These are phyloP conservation scores for Ceratobasidium papillatum DNA, from an alignment of 1,284 basidiomycete genomes.

Conservation along the genomic window DNA sequence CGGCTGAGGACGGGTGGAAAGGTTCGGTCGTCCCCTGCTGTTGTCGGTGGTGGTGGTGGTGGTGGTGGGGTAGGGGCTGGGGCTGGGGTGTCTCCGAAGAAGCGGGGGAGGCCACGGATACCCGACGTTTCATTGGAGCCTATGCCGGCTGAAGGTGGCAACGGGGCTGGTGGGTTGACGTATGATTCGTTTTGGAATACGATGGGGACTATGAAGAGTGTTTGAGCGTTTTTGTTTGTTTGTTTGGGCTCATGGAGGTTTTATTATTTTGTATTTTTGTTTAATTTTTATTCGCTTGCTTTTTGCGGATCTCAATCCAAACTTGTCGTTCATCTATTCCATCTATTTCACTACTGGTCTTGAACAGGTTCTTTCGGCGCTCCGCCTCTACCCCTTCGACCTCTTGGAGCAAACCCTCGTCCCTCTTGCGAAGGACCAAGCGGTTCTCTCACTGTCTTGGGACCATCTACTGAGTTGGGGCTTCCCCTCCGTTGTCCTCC, in stretches of 20 bases:
- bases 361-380: neutral
- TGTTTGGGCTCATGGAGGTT: conserved; percentile 3
- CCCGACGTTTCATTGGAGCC: neutral
- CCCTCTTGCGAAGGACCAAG: conserved; percentile 10
- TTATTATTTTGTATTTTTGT: conserved; percentile 10
- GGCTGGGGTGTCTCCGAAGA: conserved; percentile 20
- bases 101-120: conserved; percentile 32
- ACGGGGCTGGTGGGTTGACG: conserved; percentile 7
- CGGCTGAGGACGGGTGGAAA: conserved; percentile 35
- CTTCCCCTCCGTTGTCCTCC: conserved; percentile 30
- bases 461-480: conserved; percentile 4
- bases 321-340: neutral
- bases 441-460: conserved; percentile 14
- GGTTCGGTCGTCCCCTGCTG: conserved; percentile 1
- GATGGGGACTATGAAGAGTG: conserved; percentile 6
- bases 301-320: no score
- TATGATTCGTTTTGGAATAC: conserved; percentile 39
- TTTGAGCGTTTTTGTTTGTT: neutral
- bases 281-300: conserved; percentile 32
- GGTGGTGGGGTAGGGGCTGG: neutral
- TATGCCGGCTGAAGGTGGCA: neutral
- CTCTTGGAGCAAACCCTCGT: conserved; percentile 31
- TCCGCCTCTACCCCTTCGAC: conserved; percentile 12
- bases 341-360: conserved; percentile 7
- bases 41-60: no score